A percentile compares a stretch with the other conserved stretches of the same genome.
These are phyloP conservation scores for Penicillium mononematosum DNA, from an alignment of 495 filamentous ascomycete species.

Conservation along the genomic window DNA sequence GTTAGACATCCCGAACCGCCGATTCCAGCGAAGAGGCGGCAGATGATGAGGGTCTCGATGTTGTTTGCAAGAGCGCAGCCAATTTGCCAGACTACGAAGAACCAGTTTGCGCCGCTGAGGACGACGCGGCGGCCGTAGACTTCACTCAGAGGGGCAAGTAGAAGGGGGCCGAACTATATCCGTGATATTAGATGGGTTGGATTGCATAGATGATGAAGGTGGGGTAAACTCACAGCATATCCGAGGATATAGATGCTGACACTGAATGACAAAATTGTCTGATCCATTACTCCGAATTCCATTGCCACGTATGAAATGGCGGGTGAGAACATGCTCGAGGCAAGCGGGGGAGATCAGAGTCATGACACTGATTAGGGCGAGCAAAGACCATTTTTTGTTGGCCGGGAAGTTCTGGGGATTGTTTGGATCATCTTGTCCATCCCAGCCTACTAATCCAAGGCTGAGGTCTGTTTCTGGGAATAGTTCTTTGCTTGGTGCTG, in stretches of 20 bases:
- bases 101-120: constrained; percentile 49
- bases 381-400: constrained; percentile 39
- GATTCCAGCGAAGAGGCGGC: constrained; percentile 52
- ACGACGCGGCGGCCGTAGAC: constrained; percentile 55
- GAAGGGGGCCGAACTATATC: constrained; percentile 37
- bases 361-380: constrained; percentile 37
- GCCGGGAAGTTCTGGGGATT: constrained; percentile 67
- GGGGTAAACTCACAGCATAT: constrained; percentile 44
- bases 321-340: constrained; percentile 72
- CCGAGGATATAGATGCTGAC: constrained; percentile 61
- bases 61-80: constrained; percentile 48
- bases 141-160: constrained; percentile 51
- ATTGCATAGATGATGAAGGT: not conserved
- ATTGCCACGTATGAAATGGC: constrained; percentile 50
- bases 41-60: constrained; percentile 50
- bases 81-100: constrained; percentile 53
- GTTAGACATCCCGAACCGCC: constrained; percentile 50
- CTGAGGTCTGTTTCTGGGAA: constrained; percentile 31
- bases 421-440: constrained; percentile 60
- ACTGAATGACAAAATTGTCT: constrained; percentile 48
- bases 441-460: constrained; percentile 40
- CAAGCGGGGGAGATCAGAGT: constrained; percentile 53
- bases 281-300: constrained; percentile 61
- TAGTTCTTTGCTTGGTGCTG: not conserved
- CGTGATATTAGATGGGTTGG: not conserved